A percentile compares a stretch with the other conserved stretches of the same genome.
Conservation (phyloP, 176 grass and related monocot species). For the Aegilops longissima region DNA sequence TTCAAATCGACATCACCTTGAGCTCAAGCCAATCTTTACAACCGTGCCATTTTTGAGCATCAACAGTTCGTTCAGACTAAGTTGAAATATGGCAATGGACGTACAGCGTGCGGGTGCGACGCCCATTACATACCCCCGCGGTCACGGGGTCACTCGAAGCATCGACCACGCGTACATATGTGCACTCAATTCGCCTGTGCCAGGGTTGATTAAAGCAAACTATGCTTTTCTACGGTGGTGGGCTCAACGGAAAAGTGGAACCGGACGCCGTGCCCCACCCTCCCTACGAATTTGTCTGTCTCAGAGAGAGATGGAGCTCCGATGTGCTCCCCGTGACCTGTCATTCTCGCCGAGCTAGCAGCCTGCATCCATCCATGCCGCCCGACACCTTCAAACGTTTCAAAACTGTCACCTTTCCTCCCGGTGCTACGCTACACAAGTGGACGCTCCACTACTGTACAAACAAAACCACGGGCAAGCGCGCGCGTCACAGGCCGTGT, state of each 20-base stretch:
- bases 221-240: background rate
- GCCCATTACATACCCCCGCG: background rate
- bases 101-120: background rate
- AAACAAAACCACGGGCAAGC: slow-evolving; percentile 5
- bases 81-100: background rate
- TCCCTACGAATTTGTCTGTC: slow-evolving; percentile 7
- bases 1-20: too few species aligned
- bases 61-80: too few species aligned
- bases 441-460: slow-evolving; percentile 20
- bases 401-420: background rate
- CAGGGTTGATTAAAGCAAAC: background rate
- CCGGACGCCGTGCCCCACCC: background rate
- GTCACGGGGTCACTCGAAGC: background rate
- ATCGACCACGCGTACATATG: background rate
- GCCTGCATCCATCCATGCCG: background rate
- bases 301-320: background rate
- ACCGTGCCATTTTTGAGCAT: too few species aligned
- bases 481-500: background rate
- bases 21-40: too few species aligned
- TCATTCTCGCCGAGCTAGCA: slow-evolving; percentile 24
- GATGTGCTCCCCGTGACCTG: slow-evolving; percentile 14
- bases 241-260: background rate
- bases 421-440: background rate
- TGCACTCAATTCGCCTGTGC: background rate
- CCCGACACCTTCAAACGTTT: slow-evolving; percentile 35